Percentiles rank a stretch among this genome's conserved stretches.
Evolutionary conservation across 2,329 filamentous ascomycete genomes (phyloP).

Genomic region (Pseudogymnoascus sp.): DNA sequence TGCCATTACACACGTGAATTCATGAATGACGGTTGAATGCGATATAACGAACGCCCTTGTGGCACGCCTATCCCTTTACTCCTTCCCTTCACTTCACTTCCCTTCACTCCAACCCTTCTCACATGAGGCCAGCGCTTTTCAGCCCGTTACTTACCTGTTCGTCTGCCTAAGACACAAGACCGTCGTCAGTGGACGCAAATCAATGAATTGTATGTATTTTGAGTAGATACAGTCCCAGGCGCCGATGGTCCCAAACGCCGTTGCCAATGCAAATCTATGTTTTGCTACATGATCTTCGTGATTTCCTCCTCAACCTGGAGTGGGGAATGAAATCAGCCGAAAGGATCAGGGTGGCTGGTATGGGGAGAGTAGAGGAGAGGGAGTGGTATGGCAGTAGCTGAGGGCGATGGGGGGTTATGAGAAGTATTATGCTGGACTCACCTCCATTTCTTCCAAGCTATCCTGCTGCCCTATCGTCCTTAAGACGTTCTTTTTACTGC

Average conservation of each 20-base stretch:
- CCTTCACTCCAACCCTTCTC: not conserved
- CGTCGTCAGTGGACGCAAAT: not conserved
- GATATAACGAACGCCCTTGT: not conserved
- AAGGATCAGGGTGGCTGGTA: slow-evolving; percentile 39
- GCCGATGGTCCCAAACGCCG: not conserved
- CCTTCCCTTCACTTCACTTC: not conserved
- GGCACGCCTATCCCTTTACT: not conserved
- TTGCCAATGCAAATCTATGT: slow-evolving; percentile 5
- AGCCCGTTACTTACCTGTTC: slow-evolving; percentile 1
- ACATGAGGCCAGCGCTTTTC: slow-evolving; percentile 10
- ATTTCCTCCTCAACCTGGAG: slow-evolving; percentile 32
- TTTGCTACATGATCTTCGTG: slow-evolving; percentile 30
- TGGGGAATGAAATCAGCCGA: slow-evolving; percentile 10
- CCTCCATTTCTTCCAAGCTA: slow-evolving; percentile 98
- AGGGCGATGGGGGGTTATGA: not conserved
- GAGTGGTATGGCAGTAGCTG: slow-evolving; percentile 27
- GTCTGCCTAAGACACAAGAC: slow-evolving; percentile 9
- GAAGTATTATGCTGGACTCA: slow-evolving; percentile 39
- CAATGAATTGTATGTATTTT: not conserved
- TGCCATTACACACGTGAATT: slow-evolving; percentile 3
- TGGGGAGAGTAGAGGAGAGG: slow-evolving; percentile 42
- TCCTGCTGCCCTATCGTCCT: slow-evolving; percentile 96
- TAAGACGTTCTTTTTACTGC: slow-evolving; percentile 98
- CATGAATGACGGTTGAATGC: not conserved
- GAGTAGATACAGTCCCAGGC: slow-evolving; percentile 2